Evolutionary conservation across 768 basidiomycete species (phyloP).

Genomic region (Boletus subparvulus): DNA sequence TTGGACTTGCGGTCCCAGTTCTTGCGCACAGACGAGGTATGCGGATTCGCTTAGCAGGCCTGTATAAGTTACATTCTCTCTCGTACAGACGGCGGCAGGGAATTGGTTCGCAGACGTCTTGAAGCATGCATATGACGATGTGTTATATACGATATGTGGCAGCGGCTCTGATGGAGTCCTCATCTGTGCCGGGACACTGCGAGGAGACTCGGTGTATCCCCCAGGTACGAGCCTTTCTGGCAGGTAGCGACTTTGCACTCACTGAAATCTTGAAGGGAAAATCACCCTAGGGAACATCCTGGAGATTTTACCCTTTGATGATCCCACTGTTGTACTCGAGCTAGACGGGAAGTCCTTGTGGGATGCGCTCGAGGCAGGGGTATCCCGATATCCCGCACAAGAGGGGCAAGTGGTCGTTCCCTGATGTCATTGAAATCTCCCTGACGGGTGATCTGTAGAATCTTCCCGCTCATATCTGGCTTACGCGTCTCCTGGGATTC

Average conservation of each 20-base stretch:
- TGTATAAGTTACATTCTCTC: background rate
- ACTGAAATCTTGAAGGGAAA: conserved; percentile 44
- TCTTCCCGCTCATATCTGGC: background rate
- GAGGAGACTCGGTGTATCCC: conserved; percentile 83
- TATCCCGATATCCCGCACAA: conserved; percentile 47
- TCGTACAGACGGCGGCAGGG: conserved; percentile 55
- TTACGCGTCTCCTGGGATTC: background rate
- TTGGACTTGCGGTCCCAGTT: conserved; percentile 74
- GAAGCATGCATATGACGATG: conserved; percentile 77
- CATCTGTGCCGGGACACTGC: conserved; percentile 80
- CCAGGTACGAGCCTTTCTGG: conserved; percentile 49
- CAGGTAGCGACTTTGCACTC: background rate
- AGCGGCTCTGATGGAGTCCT: conserved; percentile 78
- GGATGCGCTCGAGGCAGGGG: conserved; percentile 60
- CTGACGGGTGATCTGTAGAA: background rate
- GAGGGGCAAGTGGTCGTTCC: conserved; percentile 62
- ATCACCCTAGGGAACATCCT: conserved; percentile 83
- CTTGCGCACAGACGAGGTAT: conserved; percentile 70
- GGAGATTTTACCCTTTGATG: conserved; percentile 86
- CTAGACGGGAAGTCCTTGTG: conserved; percentile 75
- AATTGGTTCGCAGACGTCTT: conserved; percentile 88
- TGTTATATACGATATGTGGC: conserved; percentile 52
- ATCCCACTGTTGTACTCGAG: conserved; percentile 77
- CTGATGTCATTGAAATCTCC: background rate
- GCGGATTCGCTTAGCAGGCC: background rate